Evolutionary conservation across 495 filamentous ascomycete species (phyloP).

Genomic region (Cetradonia linearis): DNA sequence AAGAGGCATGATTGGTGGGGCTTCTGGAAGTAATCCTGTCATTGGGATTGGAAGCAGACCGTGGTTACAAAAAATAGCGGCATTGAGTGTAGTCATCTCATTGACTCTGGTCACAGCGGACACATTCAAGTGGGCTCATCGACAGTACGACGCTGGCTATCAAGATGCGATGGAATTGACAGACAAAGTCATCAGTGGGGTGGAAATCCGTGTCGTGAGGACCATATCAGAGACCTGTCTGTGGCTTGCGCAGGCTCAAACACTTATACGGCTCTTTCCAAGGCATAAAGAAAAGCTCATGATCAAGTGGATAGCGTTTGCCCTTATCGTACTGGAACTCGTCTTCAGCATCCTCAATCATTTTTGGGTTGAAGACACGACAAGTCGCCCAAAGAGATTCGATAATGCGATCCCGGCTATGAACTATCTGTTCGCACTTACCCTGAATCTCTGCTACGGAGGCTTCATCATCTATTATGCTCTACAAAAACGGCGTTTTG

Average conservation of each 20-base stretch:
- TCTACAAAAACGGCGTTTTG: slow-evolving; percentile 81
- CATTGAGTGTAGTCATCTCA: slow-evolving; percentile 79
- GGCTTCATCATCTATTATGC: slow-evolving; percentile 96
- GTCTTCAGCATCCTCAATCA: slow-evolving; percentile 82
- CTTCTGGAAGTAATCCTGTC: slow-evolving; percentile 55
- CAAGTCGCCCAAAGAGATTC: slow-evolving; percentile 57
- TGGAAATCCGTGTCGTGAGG: slow-evolving; percentile 76
- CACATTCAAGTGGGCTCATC: slow-evolving; percentile 71
- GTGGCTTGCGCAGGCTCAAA: slow-evolving; percentile 96
- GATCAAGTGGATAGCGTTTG: slow-evolving; percentile 97
- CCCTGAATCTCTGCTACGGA: slow-evolving; percentile 80
- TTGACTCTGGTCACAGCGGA: slow-evolving; percentile 86
- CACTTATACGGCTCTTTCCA: slow-evolving; percentile 87
- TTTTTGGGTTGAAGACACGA: slow-evolving; percentile 55
- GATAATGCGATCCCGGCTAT: slow-evolving; percentile 85
- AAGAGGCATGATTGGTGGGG: slow-evolving; percentile 76
- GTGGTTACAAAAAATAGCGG: slow-evolving; percentile 92
- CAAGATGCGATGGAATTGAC: slow-evolving; percentile 66
- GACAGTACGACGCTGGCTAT: slow-evolving; percentile 63
- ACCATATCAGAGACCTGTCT: slow-evolving; percentile 90
- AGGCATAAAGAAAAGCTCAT: slow-evolving; percentile 94
- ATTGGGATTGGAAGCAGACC: slow-evolving; percentile 85
- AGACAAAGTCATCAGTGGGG: slow-evolving; percentile 62
- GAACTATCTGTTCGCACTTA: slow-evolving; percentile 85
- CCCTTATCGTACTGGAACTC: slow-evolving; percentile 79